Percentiles rank a stretch among this genome's conserved stretches.
Evolutionary conservation across 2,329 filamentous ascomycete genomes (phyloP).

Genomic region (Drechslera avenae): DNA sequence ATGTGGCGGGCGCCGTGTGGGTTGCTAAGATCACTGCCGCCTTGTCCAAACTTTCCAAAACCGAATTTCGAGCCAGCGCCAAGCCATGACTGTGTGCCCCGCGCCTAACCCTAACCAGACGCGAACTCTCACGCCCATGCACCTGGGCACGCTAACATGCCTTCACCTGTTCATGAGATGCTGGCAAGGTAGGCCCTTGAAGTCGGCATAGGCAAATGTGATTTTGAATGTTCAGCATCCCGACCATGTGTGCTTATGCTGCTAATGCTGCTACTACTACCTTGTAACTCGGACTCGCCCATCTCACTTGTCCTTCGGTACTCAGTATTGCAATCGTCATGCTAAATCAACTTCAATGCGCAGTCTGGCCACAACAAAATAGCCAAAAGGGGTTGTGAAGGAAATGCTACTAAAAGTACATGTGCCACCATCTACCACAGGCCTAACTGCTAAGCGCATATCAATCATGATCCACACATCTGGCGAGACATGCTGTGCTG

Average conservation of each 20-base stretch:
- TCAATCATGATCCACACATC: background rate
- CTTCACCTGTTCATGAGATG: too few relatives aligned
- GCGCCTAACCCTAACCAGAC: slow-evolving; percentile 16
- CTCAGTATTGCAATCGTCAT: background rate
- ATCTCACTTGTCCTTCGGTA: too few relatives aligned
- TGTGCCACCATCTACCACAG: slow-evolving; percentile 17
- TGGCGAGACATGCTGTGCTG: background rate
- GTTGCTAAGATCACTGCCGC: slow-evolving; percentile 21
- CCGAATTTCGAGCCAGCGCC: slow-evolving; percentile 28
- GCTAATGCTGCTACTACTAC: too few relatives aligned
- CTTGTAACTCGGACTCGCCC: too few relatives aligned
- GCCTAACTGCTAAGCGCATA: slow-evolving; percentile 6
- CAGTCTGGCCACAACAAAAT: slow-evolving; percentile 5
- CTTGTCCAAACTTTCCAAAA: slow-evolving; percentile 19
- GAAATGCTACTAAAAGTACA: slow-evolving; percentile 45
- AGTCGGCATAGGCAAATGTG: too few relatives aligned
- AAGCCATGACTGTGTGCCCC: slow-evolving; percentile 24
- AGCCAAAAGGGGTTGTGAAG: slow-evolving; percentile 26
- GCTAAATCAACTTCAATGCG: background rate
- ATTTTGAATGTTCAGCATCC: too few relatives aligned
- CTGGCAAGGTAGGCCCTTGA: too few relatives aligned
- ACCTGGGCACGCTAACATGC: background rate
- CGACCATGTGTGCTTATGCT: too few relatives aligned
- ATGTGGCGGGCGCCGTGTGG: slow-evolving; percentile 28
- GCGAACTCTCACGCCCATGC: slow-evolving; percentile 5